Evolutionary conservation across 768 basidiomycete species (phyloP), one percentile per base, ranked within the genome.

Genomic region (Sutorius australiensis): DNA sequence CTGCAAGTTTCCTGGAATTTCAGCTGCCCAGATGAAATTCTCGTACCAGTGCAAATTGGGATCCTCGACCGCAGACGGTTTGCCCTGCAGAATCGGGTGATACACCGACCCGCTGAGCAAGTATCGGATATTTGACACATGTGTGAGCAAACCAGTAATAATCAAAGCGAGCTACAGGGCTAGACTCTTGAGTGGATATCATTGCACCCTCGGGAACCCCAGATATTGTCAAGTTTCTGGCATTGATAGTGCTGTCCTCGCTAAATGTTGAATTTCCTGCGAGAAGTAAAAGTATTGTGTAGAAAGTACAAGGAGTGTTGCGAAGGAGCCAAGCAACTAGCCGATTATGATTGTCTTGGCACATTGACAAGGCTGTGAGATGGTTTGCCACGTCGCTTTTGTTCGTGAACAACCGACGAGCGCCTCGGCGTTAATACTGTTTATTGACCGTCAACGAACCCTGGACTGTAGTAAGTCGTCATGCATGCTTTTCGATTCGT

Each of bases 301-400:
- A 13, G 24, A 10, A 7, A 4, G 5, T n/a, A 11, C 13, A 28
- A 13, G 28, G 17, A 21, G 11, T 30, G 28, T 24, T 24, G 24
- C 24, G 24, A 24, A 24, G 24, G 4, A 24, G 24, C 4, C 24
- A 24, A 21, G 19, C 45, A 6, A 24, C 3, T 6, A 12, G 46
- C 3, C 14, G n/a, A n/a, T 48, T 33, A 49, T 32, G 24, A 24
- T 24, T 24, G 24, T 24, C 24, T 24, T 24, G 24, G 24, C 24
- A 24, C n/a, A n/a, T n/a, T 31, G 42, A 39, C 51, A 56, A 42
- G 37, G 27, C 32, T 17, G 40, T 40, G 45, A 46, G 21, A 39
- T 31, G 13, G 8, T 45, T 14, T 57, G 49, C 58, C 65, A 67
- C 66, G 64, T 66, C 55, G 46, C 49, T 42, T 30, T 45, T 51